phyloP scores from a whole-genome alignment of 1,139 yeast species.

The Chernovozyma sophiae-reginae region DNA sequence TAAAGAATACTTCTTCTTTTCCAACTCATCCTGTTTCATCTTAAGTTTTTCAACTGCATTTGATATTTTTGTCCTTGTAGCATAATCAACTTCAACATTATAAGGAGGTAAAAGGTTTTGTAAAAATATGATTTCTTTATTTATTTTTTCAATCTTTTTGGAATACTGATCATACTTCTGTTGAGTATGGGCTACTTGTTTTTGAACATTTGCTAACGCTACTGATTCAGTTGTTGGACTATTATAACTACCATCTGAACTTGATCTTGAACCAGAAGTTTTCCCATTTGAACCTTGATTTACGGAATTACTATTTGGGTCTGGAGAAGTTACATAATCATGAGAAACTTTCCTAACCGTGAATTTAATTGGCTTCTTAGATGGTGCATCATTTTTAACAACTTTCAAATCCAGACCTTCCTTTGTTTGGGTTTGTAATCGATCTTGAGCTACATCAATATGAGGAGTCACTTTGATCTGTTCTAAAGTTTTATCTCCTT shows the following conservation, averaged over 20 bases:
- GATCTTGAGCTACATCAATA: neutral
- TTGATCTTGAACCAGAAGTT: constrained; percentile 2
- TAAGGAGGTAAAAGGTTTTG: constrained; percentile 41
- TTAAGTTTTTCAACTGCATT: constrained; percentile 41
- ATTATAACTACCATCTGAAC: constrained; percentile 2
- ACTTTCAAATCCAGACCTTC: neutral
- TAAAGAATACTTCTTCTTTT: constrained; percentile 39
- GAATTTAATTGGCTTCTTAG: constrained; percentile 34
- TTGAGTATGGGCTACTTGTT: constrained; percentile 18
- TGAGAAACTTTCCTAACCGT: constrained; percentile 42
- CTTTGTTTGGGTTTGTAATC: constrained; percentile 1
- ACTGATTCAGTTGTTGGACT: constrained; percentile 3
- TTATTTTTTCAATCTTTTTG: constrained; percentile 31
- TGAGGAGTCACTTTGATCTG: neutral
- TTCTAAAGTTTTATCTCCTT: constrained; percentile 2
- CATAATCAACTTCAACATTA: constrained; percentile 43
- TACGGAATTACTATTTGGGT: constrained; percentile 5
- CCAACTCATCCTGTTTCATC: constrained; percentile 40
- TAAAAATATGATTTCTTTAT: constrained; percentile 40
- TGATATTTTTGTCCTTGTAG: constrained; percentile 38
- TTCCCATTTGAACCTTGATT: constrained; percentile 2
- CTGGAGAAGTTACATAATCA: constrained; percentile 23
- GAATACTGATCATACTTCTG: constrained; percentile 34
- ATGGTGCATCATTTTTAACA: constrained; percentile 6
- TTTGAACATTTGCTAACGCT: constrained; percentile 3